Conservation (phyloP, 768 basidiomycete genomes). For the Stropharia rugosoannulata region DNA sequence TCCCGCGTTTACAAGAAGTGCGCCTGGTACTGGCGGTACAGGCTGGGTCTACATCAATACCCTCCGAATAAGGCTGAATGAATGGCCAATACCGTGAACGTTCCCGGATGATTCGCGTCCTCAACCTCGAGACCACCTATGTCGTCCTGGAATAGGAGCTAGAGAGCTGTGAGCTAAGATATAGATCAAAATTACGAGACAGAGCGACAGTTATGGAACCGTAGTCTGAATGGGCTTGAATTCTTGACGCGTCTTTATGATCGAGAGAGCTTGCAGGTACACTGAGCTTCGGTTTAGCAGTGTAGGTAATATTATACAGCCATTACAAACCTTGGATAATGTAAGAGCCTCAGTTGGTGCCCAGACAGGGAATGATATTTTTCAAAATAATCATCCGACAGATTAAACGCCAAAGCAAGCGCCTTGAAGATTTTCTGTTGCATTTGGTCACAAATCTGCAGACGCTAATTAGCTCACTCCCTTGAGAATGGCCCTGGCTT, state of each 20-base stretch:
- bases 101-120: constrained; percentile 45
- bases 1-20: constrained; percentile 51
- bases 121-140: constrained; percentile 65
- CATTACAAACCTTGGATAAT: constrained; percentile 44
- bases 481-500: constrained; percentile 17
- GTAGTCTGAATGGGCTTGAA: constrained; percentile 56
- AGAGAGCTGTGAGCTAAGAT: background rate
- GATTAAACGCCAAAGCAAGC: constrained; percentile 43
- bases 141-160: constrained; percentile 57
- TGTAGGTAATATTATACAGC: background rate
- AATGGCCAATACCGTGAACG: constrained; percentile 31
- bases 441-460: constrained; percentile 39
- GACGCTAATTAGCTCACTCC: background rate
- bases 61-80: background rate
- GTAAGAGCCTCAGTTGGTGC: constrained; percentile 57
- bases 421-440: constrained; percentile 45
- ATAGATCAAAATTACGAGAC: background rate
- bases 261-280: constrained; percentile 30
- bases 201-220: constrained; percentile 45
- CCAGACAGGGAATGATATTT: constrained; percentile 40
- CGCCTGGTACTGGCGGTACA: constrained; percentile 40
- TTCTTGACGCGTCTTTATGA: constrained; percentile 37
- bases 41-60: constrained; percentile 20
- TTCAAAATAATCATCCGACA: constrained; percentile 45
- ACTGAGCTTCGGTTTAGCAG: constrained; percentile 14